Base-by-base conservation (phyloP, 441 rosid genomes). In the Omphalea diandra region DNA sequence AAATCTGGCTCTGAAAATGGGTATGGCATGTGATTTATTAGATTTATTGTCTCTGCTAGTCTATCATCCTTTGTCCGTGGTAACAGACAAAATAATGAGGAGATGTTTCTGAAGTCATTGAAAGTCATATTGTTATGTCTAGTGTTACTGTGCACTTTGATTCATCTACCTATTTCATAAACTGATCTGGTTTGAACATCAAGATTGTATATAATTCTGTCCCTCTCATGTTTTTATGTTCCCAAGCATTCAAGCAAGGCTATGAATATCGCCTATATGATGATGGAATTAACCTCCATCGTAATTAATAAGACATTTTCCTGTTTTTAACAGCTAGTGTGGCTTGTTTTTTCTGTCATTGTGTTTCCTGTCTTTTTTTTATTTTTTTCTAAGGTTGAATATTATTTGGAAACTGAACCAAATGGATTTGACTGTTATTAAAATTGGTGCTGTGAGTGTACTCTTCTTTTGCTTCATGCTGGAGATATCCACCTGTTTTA, bases 1-100 rank as follows among this genome's bases (percentile, higher is more conserved):
- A 86, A 75, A 59, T 91, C 97, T 76, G 93, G 91, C 58, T 93
- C 98, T 74, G 88, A 89, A 78, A 87, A 86, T 79, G 97, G 98
- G 97, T 93, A 79, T 49, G 90, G 52, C 15, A 17, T 38, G n/a
- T n/a, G 44, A 40, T 40, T 40, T 40, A 14, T 58, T 24, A 56
- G 10, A 17, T 41, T 41, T 53, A n/a, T 22, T 24, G 41, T 63
- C 68, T 63, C 22, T 20, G 9, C 20, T 38, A 43, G 12, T 44
- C n/a, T 43, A 15, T 2, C 56, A 31, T 44, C 17, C 18, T 18
- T 40, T 41, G 4, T 14, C 35, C 29, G 35, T 62, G 52, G 14
- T 62, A 26, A 2, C 22, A 33, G 12, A 3, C 15, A 53, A 67
- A 66, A 24, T 67, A 33, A 46, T 29, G 22, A 36, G 24, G n/a